Percentiles rank a stretch among this genome's conserved stretches.
These are phyloP conservation scores for Gryganskiella cystojenkinii DNA, from an alignment of 192 early-diverging fungal genomes.

Conservation along the genomic window DNA sequence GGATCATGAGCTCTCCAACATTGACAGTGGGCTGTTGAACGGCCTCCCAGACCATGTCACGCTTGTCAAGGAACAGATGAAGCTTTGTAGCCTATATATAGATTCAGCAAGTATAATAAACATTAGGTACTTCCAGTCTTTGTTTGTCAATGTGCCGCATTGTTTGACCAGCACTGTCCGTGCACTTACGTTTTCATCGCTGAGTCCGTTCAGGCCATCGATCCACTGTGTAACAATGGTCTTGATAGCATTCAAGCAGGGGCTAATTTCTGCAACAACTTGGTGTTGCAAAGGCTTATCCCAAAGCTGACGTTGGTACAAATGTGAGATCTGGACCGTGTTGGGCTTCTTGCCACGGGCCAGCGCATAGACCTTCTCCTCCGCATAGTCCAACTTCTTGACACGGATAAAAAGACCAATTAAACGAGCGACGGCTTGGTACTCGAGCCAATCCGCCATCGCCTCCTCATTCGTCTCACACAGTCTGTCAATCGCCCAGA, in stretches of 20 bases:
- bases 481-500: slow-evolving; percentile 43
- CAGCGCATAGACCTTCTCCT: slow-evolving; percentile 40
- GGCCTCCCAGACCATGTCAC: slow-evolving; percentile 62
- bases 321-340: slow-evolving; percentile 38
- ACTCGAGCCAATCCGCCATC: slow-evolving; percentile 30
- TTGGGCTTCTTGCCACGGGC: slow-evolving; percentile 46
- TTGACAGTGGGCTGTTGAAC: slow-evolving; percentile 50
- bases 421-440: slow-evolving; percentile 37
- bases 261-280: slow-evolving; percentile 46
- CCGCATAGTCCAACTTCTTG: slow-evolving; percentile 42
- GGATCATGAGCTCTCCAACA: slow-evolving; percentile 66
- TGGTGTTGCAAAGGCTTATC: slow-evolving; percentile 50
- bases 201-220: slow-evolving; percentile 39
- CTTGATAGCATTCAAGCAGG: slow-evolving; percentile 41
- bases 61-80: slow-evolving; percentile 62
- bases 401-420: slow-evolving; percentile 44
- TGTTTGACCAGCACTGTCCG: background rate
- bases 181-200: slow-evolving; percentile 38
- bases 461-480: slow-evolving; percentile 19
- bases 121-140: too few relatives aligned
- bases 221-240: slow-evolving; percentile 46
- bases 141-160: too few relatives aligned
- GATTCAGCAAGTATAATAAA: too few relatives aligned
- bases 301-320: slow-evolving; percentile 47
- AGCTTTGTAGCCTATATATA: slow-evolving; percentile 33